Evolutionary conservation across 2,329 filamentous ascomycete species (phyloP), one percentile per base, ranked within the genome.

Genomic region (Exophiala spinifera): DNA sequence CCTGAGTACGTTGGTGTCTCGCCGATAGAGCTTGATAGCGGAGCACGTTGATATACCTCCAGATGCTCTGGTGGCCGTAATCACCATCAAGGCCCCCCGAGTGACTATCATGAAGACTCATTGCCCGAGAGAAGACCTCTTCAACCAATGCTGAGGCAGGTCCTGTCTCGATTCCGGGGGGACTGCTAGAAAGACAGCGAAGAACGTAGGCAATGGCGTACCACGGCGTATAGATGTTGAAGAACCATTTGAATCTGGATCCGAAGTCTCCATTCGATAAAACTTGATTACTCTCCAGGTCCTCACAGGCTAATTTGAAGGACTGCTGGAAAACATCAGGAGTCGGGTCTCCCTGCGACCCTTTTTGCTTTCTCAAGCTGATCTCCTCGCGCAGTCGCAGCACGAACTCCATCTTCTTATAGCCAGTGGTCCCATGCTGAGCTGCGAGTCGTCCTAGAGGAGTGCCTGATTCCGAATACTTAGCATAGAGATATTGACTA

Each of bases 321-420:
- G 47, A 49, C 13, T 28, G 23, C 34, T 31, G 42, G 47, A 49
- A 36, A 34, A 49, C 34, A 36, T 42, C 47, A 25, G 47, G 17
- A 28, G 47, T 49, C 47, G 34, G n/a, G 31, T 49, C 47, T 13
- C 19, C 47, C 31, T 21, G 47, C 33, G 19, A 4, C 34, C 47
- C 21, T 25, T 42, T 25, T 17, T 55, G 47, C 25, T 55, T 46
- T 36, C 31, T 33, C 46, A 39, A n/a, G 28, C 48, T 55, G 15
- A 51, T 44, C 39, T 55, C 52, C 28, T 55, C 52, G 3, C 42
- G 52, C 37, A 50, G 52, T 37, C 42, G 46, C 39, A 55, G 47
- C 52, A 55, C 47, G 36, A 49, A 49, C 13, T 49, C 47, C 34
- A 49, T 42, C 17, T 49, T 49, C 47, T 19, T 49, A 28, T 25